These are phyloP conservation scores for Hibiscus tridactylites DNA, from an alignment of 345 rosid species.

Conservation along the genomic window DNA sequence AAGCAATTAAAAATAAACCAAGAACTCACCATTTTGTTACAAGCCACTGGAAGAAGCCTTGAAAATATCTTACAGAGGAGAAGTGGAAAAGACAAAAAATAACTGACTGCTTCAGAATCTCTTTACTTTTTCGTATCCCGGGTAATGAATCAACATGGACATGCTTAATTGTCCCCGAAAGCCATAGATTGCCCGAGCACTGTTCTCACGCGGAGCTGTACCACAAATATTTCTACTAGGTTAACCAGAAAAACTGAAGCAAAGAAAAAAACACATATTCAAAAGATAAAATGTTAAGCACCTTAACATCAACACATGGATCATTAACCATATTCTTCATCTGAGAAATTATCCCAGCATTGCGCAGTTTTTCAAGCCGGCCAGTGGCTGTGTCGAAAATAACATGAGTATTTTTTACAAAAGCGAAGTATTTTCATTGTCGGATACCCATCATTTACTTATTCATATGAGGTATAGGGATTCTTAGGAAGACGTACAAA, in stretches of 20 bases:
- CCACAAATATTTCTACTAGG: constrained; percentile 12
- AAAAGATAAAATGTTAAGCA: constrained; percentile 16
- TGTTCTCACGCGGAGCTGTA: constrained; percentile 61
- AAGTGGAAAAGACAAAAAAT: constrained; percentile 11
- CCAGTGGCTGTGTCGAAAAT: too few species aligned
- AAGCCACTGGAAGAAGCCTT: constrained; percentile 21
- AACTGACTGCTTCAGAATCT: constrained; percentile 16
- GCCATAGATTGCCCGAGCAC: constrained; percentile 42
- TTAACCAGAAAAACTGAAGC: constrained; percentile 1
- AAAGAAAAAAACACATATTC: neutral
- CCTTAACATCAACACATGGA: constrained; percentile 94
- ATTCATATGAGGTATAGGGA: too few species aligned
- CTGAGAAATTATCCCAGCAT: constrained; percentile 59
- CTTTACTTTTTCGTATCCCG: constrained; percentile 4
- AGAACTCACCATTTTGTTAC: constrained; percentile 19
- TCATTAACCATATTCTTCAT: constrained; percentile 68
- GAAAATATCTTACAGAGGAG: constrained; percentile 18
- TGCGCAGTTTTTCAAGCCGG: constrained; percentile 42
- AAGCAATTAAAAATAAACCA: constrained; percentile 10
- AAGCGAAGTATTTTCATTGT: too few species aligned
- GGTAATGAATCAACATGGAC: constrained; percentile 15
- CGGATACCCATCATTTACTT: too few species aligned
- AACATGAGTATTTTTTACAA: too few species aligned
- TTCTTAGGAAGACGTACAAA: too few species aligned
- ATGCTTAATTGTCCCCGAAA: constrained; percentile 34